Evolutionary conservation across 1,139 yeast genomes (phyloP), one percentile per base, ranked within the genome.

Genomic region (Blastobotrys apis): DNA sequence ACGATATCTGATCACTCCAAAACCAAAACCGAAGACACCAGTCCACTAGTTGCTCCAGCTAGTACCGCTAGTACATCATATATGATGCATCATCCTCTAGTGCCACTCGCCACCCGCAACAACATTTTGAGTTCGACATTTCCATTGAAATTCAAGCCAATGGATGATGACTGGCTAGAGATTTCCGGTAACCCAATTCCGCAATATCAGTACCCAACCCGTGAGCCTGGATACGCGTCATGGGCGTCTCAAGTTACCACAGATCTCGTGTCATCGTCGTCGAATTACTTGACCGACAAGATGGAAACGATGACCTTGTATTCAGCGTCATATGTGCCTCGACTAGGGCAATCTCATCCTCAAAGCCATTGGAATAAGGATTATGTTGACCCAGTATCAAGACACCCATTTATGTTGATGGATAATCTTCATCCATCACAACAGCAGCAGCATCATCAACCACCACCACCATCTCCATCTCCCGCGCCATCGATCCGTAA

Each of bases 101-200:
- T 56, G 8, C 61, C 60, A 2, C 44, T 55, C 32, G 54, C 60
- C 4, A 52, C 53, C 22, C 44, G 57, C 27, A 52, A 52, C 44
- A 52, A 50, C 40, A 51, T 53, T 10, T 25, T 55, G 5, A 45
- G 48, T 29, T 42, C 51, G 5, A 52, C 55, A 5, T 48, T 47
- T 16, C 51, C 59, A n/a, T 41, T 56, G 33, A 43, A 45, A 26
- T 57, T 57, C 48, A 42, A 49, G 31, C 50, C 57, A 1, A 51
- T 52, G 51, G 62, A 58, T 16, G 60, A 57, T 31, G 61, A 56
- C 47, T 57, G 61, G 61, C 48, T 58, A 15, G 62, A 58, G 30
- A 49, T 49, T 13, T 26, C 39, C 12, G 36, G 37, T 10, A 27
- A 16, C 22, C 31, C 32, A 5, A 30, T 37, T 17, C 44, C 47